A percentile compares a stretch with the other conserved stretches of the same genome.
These are phyloP conservation scores for Russula earlei DNA, from an alignment of 768 basidiomycete species.

Conservation along the genomic window DNA sequence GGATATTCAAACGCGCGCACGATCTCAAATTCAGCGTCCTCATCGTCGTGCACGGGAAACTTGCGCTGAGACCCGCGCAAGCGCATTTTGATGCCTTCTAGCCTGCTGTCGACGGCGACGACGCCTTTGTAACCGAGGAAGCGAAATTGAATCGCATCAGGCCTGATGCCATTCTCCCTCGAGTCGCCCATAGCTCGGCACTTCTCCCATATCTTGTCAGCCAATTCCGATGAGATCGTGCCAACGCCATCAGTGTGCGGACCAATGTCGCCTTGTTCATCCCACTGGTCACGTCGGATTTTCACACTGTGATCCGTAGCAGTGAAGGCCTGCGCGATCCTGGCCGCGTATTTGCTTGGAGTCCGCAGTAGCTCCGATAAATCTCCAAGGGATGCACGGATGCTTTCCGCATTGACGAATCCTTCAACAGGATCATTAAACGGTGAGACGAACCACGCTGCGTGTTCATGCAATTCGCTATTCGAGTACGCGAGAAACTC, in stretches of 20 bases:
- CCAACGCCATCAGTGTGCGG: conserved; percentile 73
- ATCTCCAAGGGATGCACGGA: conserved; percentile 56
- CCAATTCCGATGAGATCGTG: conserved; percentile 56
- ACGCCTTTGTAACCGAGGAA: conserved; percentile 78
- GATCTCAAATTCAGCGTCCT: conserved; percentile 61
- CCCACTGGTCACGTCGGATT: conserved; percentile 50
- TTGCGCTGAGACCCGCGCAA: conserved; percentile 69
- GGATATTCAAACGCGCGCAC: conserved; percentile 52
- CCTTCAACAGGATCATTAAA: conserved; percentile 42
- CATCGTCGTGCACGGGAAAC: conserved; percentile 42
- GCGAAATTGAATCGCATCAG: conserved; percentile 60
- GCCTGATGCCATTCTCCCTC: conserved; percentile 36
- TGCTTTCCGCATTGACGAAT: conserved; percentile 42
- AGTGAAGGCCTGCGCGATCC: conserved; percentile 77
- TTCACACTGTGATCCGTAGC: conserved; percentile 67
- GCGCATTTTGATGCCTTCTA: conserved; percentile 59
- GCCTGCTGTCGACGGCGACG: conserved; percentile 51
- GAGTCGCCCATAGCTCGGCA: conserved; percentile 18
- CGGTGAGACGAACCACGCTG: conserved; percentile 70
- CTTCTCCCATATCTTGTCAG: conserved; percentile 28
- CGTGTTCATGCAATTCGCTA: conserved; percentile 64
- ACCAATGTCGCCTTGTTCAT: conserved; percentile 49
- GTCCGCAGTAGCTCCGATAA: conserved; percentile 36
- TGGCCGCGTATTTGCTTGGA: conserved; percentile 75
- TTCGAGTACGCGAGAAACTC: conserved; percentile 77